Evolutionary conservation across 148 eudicot species (phyloP), one percentile per base, ranked within the genome.

Genomic region (Salicornia ramosissima): DNA sequence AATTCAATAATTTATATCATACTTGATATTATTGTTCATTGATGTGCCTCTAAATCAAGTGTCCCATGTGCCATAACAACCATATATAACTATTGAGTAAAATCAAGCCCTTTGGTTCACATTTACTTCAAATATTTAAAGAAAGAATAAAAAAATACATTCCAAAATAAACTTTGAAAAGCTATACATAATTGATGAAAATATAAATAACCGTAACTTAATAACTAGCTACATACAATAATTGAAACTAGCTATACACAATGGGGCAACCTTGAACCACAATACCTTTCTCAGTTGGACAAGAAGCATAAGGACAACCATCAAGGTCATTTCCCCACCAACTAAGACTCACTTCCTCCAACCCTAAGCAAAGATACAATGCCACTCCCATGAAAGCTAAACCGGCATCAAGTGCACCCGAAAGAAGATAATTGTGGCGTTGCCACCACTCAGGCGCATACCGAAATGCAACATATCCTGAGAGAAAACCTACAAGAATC

Each of bases 261-360:
- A 85, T 83, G 19, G 99, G 97, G 70, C 99, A 94, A 29, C 90
- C 90, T 5, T 79, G 74, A 5, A 80, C 78, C 11, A 24, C 64
- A n/a, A 91, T 80, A 40, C 96, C 99, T 75, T 78, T 78, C 12
- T 85, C 88, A 0, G 97, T 94, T 0, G 99, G 99, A 74, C 99
- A 94, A 31, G 86, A 73, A 40, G 97, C 97, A 70, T 87, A 86
- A 52, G 86, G 80, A 47, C 99, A 94, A 0, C 91, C 99, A 79
- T 94, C 99, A 46, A 94, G 88, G 39, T 91, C 87, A 78, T 91
- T 90, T 8, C 93, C 99, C 97, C 97, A 90, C 99, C 99, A 94
- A n/a, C 72, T 78, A 1, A 94, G 56, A 67, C 72, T 77, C 15
- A 87, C 72, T 13, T 85, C 79, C 74, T 91, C 88, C 72, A 87